Base-by-base conservation (phyloP, 306 rosid genomes). In the Luffa aegyptiaca region DNA sequence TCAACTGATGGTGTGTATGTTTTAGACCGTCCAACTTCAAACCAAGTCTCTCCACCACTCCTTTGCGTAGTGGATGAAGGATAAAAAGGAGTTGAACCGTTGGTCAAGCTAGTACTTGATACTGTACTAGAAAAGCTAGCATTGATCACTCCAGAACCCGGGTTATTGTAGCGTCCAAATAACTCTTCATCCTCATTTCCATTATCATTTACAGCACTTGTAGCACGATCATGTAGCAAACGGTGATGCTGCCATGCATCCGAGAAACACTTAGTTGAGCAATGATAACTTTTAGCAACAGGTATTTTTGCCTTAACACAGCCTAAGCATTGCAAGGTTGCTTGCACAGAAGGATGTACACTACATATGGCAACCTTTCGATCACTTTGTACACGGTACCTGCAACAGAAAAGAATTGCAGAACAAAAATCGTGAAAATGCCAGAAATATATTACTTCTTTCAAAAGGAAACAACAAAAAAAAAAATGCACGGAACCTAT, bases 211-310 rank as follows among this genome's bases (percentile, higher is more conserved):
- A 84, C 90, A 12, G 93, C 93, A 87, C 88, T 92, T 41, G 96
- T 90, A 77, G 97, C 97, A 66, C 97, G 97, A 53, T 95, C 99
- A 84, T 95, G 99, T 81, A 92, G 85, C 78, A 84, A 91, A 78
- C 97, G 97, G 48, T 95, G 99, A 86, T 92, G 97, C 82, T 90
- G 99, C 99, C 99, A 95, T 49, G 97, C 97, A 83, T 95, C 97
- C 16, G 94, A 85, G 86, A 95, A 95, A 84, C 99, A 95, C 85
- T 90, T 93, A 5, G 97, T 78, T 8, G 96, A 83, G 90, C 99
- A 95, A 79, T 95, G 99, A 69, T 91, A 95, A 85, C 99, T 95
- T 85, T 91, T 95, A 78, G 96, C 81, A 72, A 87, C 86, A 61
- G 97, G 97, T 81, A 95, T 53, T 88, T 85, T 93, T 58, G 90